A percentile compares a stretch with the other conserved stretches of the same genome.
phyloP scores from a whole-genome alignment of 2,329 filamentous ascomycete genomes.

The Helicocarpus griseus region DNA sequence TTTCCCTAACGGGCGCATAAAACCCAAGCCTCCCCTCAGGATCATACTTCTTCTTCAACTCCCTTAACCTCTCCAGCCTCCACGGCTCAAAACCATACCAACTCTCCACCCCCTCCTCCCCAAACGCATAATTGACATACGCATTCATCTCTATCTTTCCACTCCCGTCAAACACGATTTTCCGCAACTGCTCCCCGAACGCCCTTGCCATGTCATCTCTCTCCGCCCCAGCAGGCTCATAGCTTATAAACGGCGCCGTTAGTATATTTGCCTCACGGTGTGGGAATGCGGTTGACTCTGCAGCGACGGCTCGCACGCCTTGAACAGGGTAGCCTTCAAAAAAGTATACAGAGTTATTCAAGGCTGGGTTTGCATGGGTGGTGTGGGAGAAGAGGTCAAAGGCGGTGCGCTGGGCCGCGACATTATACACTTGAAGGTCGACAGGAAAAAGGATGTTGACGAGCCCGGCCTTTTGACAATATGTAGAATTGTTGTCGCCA shows the following conservation, averaged over 20 bases:
- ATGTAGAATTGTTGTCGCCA: slow-evolving; percentile 26
- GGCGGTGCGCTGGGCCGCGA: slow-evolving; percentile 25
- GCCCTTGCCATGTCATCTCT: slow-evolving; percentile 17
- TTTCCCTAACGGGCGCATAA: no score
- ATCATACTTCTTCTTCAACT: slow-evolving; percentile 28
- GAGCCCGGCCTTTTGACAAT: slow-evolving; percentile 35
- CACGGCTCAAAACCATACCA: slow-evolving; percentile 25
- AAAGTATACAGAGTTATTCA: slow-evolving; percentile 41
- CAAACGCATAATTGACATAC: slow-evolving; percentile 26
- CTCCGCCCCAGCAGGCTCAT: slow-evolving; percentile 16
- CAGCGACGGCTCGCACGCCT: slow-evolving; percentile 33
- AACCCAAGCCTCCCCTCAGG: slow-evolving; percentile 23
- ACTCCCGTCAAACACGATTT: slow-evolving; percentile 17
- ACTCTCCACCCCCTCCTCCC: slow-evolving; percentile 18
- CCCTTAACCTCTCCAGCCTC: slow-evolving; percentile 21
- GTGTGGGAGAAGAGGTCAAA: slow-evolving; percentile 29
- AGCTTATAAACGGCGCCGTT: slow-evolving; percentile 22
- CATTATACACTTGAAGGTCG: slow-evolving; percentile 34
- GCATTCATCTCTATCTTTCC: slow-evolving; percentile 15
- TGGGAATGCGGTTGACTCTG: slow-evolving; percentile 36
- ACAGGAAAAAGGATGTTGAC: slow-evolving; percentile 38
- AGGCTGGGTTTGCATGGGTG: slow-evolving; percentile 21
- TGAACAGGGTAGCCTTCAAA: slow-evolving; percentile 46
- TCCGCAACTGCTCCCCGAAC: slow-evolving; percentile 23
- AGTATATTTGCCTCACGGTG: slow-evolving; percentile 39